Percentiles rank a stretch among this genome's conserved stretches.
Evolutionary conservation across 202 grass and related monocot genomes (phyloP).

Genomic region (Tripidium arundinaceum): DNA sequence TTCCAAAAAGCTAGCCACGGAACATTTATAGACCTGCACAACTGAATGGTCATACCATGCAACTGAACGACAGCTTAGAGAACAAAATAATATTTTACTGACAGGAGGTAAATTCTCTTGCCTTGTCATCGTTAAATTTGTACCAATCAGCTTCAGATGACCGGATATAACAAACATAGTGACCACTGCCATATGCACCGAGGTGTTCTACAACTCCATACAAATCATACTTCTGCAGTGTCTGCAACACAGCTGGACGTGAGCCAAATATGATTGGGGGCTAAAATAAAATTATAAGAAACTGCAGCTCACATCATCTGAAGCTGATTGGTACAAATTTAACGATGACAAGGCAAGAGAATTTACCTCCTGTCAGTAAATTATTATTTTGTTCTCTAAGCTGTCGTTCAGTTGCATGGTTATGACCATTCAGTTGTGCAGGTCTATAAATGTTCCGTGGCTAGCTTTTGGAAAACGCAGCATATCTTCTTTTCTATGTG

Average conservation of each 20-base stretch:
- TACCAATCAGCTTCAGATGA: constrained; percentile 40
- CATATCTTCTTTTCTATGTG: constrained; percentile 55
- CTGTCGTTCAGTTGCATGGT: neutral
- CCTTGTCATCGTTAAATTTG: constrained; percentile 34
- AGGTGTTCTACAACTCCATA: constrained; percentile 54
- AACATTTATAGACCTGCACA: constrained; percentile 15
- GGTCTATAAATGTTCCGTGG: neutral
- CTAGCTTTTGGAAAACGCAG: neutral
- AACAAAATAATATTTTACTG: neutral
- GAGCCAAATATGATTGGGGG: neutral
- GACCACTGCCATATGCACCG: constrained; percentile 17
- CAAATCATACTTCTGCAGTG: constrained; percentile 38
- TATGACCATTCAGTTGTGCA: constrained; percentile 18
- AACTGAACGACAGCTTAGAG: neutral
- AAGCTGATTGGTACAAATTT: constrained; percentile 34
- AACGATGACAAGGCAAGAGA: constrained; percentile 35
- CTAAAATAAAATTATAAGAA: constrained; percentile 18
- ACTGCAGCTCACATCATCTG: constrained; percentile 37
- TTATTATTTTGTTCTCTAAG: constrained; percentile 1
- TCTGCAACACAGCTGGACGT: constrained; percentile 6
- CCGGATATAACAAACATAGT: constrained; percentile 44
- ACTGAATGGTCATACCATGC: neutral
- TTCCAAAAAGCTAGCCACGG: constrained; percentile 12
- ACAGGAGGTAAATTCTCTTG: constrained; percentile 10
- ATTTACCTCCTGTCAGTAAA: neutral